Evolutionary conservation across 2,329 filamentous ascomycete genomes (phyloP).

Genomic region (Aspergillus sp.): DNA sequence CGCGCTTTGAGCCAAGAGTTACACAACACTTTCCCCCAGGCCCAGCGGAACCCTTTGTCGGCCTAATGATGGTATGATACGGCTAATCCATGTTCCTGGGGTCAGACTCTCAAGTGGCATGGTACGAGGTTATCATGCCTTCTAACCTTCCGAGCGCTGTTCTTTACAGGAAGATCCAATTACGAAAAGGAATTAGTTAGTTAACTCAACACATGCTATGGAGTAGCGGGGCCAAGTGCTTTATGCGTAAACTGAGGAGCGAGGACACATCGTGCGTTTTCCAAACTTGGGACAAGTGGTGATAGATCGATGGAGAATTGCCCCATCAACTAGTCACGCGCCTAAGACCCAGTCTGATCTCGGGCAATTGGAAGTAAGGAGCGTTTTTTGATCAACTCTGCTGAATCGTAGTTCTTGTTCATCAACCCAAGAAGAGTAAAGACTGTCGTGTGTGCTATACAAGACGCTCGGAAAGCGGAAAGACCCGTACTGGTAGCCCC

Average conservation of each 20-base stretch:
- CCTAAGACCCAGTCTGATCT: background rate
- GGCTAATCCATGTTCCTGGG: background rate
- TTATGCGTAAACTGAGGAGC: background rate
- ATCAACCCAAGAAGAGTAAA: background rate
- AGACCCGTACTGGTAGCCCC: background rate
- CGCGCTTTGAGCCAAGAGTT: slow-evolving; percentile 32
- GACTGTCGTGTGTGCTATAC: background rate
- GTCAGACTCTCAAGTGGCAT: too few species aligned
- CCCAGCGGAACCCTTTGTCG: background rate
- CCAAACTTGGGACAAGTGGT: background rate
- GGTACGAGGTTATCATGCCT: too few species aligned
- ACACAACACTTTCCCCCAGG: background rate
- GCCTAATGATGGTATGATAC: background rate
- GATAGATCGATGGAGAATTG: slow-evolving; percentile 1
- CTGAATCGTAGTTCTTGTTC: background rate
- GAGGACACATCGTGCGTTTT: background rate
- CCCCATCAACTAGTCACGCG: background rate
- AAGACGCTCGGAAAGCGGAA: background rate
- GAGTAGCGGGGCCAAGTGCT: background rate
- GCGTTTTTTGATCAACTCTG: background rate
- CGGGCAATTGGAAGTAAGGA: background rate
- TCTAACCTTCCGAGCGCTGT: too few species aligned
- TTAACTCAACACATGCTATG: too few species aligned
- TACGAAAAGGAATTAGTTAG: too few species aligned
- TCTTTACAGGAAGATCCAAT: too few species aligned